These are phyloP conservation scores for Microsporum ferrugineum DNA, from an alignment of 2,329 filamentous ascomycete species.

Conservation along the genomic window DNA sequence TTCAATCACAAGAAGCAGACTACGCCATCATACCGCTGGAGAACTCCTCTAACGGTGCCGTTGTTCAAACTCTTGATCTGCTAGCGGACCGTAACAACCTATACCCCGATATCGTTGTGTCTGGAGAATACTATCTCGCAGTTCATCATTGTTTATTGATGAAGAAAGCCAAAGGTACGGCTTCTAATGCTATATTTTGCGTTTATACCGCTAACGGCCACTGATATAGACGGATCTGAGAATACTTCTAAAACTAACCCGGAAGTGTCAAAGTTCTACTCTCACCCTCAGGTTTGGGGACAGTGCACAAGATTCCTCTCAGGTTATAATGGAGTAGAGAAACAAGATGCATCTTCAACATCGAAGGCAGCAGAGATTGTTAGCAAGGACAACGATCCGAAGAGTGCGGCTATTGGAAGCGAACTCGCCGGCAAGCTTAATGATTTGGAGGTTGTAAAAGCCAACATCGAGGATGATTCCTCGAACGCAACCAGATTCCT, in stretches of 20 bases:
- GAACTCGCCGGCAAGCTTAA: conserved; percentile 58
- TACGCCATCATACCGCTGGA: conserved; percentile 88
- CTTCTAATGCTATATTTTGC: neutral
- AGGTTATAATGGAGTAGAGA: conserved; percentile 59
- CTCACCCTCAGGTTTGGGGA: conserved; percentile 89
- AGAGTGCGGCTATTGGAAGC: conserved; percentile 66
- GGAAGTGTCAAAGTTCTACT: conserved; percentile 65
- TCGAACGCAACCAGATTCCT: conserved; percentile 40
- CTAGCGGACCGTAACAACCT: conserved; percentile 60
- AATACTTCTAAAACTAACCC: conserved; percentile 27
- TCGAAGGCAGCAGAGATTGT: conserved; percentile 71
- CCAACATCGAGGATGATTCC: conserved; percentile 38
- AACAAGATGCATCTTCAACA: conserved; percentile 74
- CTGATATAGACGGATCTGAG: neutral
- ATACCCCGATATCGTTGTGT: conserved; percentile 61
- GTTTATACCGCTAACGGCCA: neutral
- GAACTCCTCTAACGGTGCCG: conserved; percentile 89
- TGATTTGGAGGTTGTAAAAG: conserved; percentile 53
- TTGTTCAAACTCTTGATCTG: conserved; percentile 80
- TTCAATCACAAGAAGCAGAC: conserved; percentile 53
- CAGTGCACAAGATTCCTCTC: conserved; percentile 72
- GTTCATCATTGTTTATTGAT: conserved; percentile 80
- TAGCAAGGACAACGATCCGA: conserved; percentile 45
- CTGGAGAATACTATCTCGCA: conserved; percentile 72
- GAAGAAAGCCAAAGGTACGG: conserved; percentile 15